These are phyloP conservation scores for Ogataea henricii DNA, from an alignment of 805 yeast species.

Conservation along the genomic window DNA sequence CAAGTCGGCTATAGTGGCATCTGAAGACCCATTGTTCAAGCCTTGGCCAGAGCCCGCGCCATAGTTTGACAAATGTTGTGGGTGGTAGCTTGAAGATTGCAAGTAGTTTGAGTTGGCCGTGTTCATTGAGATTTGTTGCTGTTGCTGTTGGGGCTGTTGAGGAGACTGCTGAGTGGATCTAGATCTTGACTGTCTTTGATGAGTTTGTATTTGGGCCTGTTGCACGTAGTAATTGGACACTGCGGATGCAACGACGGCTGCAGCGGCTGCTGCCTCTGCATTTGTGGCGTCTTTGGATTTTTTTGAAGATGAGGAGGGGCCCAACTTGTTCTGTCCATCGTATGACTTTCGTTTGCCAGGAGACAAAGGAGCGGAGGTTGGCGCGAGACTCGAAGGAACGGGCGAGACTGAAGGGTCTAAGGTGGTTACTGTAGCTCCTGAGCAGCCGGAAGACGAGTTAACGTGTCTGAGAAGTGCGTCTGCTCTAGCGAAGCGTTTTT, in stretches of 20 bases:
- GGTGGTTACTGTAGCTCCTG: conserved; percentile 13
- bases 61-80: conserved; percentile 12
- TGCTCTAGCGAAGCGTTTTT: conserved; percentile 66
- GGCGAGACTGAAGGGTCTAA: conserved; percentile 20
- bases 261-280: conserved; percentile 23
- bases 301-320: conserved; percentile 7
- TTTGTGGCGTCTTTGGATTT: conserved; percentile 19
- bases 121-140: conserved; percentile 12
- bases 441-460: conserved; percentile 40
- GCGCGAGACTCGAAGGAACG: conserved; percentile 12
- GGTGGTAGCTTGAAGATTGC: conserved; percentile 12
- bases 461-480: conserved; percentile 76
- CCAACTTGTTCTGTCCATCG: conserved; percentile 10
- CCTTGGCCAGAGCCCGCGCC: conserved; percentile 10
- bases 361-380: conserved; percentile 4
- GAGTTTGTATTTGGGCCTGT: conserved; percentile 21
- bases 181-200: conserved; percentile 22
- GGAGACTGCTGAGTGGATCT: conserved; percentile 19
- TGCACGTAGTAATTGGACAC: conserved; percentile 22
- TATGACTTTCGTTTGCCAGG: conserved; percentile 15
- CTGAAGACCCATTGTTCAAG: conserved; percentile 8
- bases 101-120: conserved; percentile 12
- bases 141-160: conserved; percentile 11
- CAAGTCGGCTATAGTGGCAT: conserved; percentile 17
- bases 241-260: conserved; percentile 25